Evolutionary conservation across 345 rosid species (phyloP), one percentile per base, ranked within the genome.

Genomic region (Sisymbrium altissimum): DNA sequence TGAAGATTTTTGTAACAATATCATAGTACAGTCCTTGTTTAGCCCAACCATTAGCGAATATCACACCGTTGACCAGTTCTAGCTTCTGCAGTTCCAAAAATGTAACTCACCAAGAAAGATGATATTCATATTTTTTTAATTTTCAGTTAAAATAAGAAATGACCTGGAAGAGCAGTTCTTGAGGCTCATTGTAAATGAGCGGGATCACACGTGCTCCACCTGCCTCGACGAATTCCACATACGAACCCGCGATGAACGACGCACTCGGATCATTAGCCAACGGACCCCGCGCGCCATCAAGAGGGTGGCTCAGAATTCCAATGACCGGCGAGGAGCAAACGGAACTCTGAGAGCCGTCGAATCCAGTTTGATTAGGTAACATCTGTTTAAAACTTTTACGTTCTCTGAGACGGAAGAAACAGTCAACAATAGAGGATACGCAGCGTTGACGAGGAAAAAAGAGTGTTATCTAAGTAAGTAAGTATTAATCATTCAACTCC

Each of bases 41-140:
- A 66, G 93, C 96, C 97, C 98, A 85, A 39, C 97, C 98, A n/a
- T 96, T 97, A 5, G 96, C 87, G 41, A 88, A 86, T 29, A 93
- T 87, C 62, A 87, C 87, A 56, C 98, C 98, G 45, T 86, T 93
- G 32, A 93, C 90, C 71, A 86, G 71, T 45, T 87, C 75, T 44
- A 90, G 86, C 88, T 93, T 90, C 98, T 86, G 86, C 82, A 81
- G 48, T 7, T 67, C 18, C 66, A n/a, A 35, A 65, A 18, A 38
- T 17, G 18, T 9, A 44, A 33, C 27, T 61, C 48, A 74, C 45
- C 59, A 53, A 39, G 29, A 49, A n/a, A n/a, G n/a, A n/a, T n/a
- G n/a, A n/a, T n/a, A n/a, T n/a, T n/a, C n/a, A n/a, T n/a, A n/a
- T n/a, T n/a, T n/a, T n/a, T n/a, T n/a, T n/a, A n/a, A n/a, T n/a